phyloP scores from a whole-genome alignment of 2,329 filamentous ascomycete species.

The Xylaria sp. region DNA sequence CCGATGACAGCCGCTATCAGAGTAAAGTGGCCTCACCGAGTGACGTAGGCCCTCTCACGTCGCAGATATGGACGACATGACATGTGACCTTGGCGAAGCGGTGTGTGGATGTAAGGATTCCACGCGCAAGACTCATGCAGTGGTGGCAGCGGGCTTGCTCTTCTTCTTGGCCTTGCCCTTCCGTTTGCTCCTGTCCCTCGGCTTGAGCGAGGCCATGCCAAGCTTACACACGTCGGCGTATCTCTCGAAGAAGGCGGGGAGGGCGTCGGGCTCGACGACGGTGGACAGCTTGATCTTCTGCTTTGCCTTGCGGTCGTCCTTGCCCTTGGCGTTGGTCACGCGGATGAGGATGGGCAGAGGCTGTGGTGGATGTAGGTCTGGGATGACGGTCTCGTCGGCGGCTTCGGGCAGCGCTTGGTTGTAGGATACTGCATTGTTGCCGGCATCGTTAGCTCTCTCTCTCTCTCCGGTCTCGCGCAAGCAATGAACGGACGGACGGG shows the following conservation, averaged over 20 bases:
- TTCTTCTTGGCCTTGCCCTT: slow-evolving; percentile 80
- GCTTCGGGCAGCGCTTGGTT: slow-evolving; percentile 56
- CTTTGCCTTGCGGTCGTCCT: slow-evolving; percentile 58
- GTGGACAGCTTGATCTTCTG: slow-evolving; percentile 82
- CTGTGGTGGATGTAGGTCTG: slow-evolving; percentile 67
- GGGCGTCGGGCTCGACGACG: slow-evolving; percentile 76
- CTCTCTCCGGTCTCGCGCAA: not conserved
- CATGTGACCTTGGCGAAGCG: not conserved
- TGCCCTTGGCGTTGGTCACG: slow-evolving; percentile 81
- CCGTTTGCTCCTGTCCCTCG: slow-evolving; percentile 88
- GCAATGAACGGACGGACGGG: not conserved
- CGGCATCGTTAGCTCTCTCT: slow-evolving; percentile 10
- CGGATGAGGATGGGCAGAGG: slow-evolving; percentile 81
- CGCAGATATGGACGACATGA: not conserved
- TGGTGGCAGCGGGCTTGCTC: slow-evolving; percentile 61
- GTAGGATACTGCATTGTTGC: slow-evolving; percentile 54
- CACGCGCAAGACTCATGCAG: slow-evolving; percentile 11
- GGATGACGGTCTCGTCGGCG: slow-evolving; percentile 62
- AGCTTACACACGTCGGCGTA: slow-evolving; percentile 93
- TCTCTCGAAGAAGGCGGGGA: slow-evolving; percentile 82
- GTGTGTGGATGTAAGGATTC: not conserved
- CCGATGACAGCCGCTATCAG: not conserved
- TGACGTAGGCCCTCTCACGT: slow-evolving; percentile 2
- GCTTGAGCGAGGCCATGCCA: slow-evolving; percentile 90
- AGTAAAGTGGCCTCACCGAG: not conserved